phyloP scores from a whole-genome alignment of 163 green algal species.

The Volvox carteri region DNA sequence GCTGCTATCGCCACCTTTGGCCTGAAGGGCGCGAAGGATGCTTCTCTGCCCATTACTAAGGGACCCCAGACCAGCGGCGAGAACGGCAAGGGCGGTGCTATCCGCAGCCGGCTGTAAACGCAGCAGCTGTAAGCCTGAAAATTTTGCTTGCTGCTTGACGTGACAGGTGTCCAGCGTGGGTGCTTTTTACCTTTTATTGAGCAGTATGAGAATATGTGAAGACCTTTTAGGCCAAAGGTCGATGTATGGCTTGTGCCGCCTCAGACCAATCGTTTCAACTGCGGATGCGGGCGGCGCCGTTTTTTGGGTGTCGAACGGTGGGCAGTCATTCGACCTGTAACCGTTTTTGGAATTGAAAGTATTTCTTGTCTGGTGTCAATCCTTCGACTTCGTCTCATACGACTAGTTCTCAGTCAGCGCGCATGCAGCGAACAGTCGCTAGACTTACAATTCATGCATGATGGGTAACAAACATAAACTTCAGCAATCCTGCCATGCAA shows the following conservation, averaged over 20 bases:
- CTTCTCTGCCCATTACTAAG: constrained; percentile 92
- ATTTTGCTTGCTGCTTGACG: not conserved
- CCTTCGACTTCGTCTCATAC: too few relatives aligned
- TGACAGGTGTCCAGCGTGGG: too few relatives aligned
- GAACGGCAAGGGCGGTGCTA: constrained; percentile 73
- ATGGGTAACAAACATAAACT: too few relatives aligned
- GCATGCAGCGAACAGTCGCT: too few relatives aligned
- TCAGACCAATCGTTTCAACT: not conserved
- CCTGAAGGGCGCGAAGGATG: constrained; percentile 84
- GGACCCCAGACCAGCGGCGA: constrained; percentile 82
- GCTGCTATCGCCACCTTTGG: constrained; percentile 82
- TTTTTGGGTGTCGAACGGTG: not conserved
- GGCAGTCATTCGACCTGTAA: not conserved
- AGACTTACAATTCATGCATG: too few relatives aligned
- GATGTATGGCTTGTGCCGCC: too few relatives aligned
- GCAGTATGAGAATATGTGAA: too few relatives aligned
- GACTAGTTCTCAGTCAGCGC: too few relatives aligned
- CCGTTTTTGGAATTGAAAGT: not conserved
- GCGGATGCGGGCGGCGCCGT: not conserved
- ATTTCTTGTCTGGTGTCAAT: not conserved
- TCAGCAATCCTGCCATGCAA: too few relatives aligned
- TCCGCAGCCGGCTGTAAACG: constrained; percentile 66
- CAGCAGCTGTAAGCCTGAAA: not conserved
- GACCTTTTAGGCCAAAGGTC: too few relatives aligned
- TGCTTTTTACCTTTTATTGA: too few relatives aligned